Evolutionary conservation across 1,284 basidiomycete genomes (phyloP).

Genomic region (Irpex sp.): DNA sequence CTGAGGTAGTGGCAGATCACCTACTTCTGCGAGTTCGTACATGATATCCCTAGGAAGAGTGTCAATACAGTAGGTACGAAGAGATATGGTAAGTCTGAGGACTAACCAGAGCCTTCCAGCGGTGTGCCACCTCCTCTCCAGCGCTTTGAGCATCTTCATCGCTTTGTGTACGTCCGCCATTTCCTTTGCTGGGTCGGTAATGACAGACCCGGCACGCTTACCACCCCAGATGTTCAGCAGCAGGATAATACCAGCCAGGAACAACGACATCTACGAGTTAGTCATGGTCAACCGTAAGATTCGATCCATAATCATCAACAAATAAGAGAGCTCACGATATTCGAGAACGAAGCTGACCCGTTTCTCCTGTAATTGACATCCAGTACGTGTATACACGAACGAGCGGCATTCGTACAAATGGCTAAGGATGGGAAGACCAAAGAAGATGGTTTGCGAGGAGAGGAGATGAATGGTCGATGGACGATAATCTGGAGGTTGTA

Average conservation of each 20-base stretch:
- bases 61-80: neutral
- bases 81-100: neutral
- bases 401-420: slow-evolving; percentile 62
- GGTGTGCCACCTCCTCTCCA: slow-evolving; percentile 50
- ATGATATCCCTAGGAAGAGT: slow-evolving; percentile 52
- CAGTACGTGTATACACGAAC: slow-evolving; percentile 53
- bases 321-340: slow-evolving; percentile 18
- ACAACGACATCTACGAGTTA: slow-evolving; percentile 38
- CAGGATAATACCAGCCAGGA: slow-evolving; percentile 65
- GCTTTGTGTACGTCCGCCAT: slow-evolving; percentile 72
- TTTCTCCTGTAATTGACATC: slow-evolving; percentile 35
- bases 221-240: slow-evolving; percentile 75
- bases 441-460: slow-evolving; percentile 38
- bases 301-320: neutral
- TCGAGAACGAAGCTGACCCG: slow-evolving; percentile 20
- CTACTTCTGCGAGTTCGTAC: slow-evolving; percentile 62
- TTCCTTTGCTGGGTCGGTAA: slow-evolving; percentile 54
- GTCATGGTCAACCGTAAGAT: neutral
- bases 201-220: slow-evolving; percentile 48
- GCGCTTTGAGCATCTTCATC: slow-evolving; percentile 52
- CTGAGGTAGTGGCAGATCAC: slow-evolving; percentile 60
- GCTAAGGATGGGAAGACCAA: slow-evolving; percentile 54
- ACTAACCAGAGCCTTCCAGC: slow-evolving; percentile 42
- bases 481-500: slow-evolving; percentile 56
- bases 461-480: slow-evolving; percentile 62